Evolutionary conservation across 129 eudicot genomes (phyloP), one percentile per base, ranked within the genome.

Genomic region (Helianthus tuberosus): DNA sequence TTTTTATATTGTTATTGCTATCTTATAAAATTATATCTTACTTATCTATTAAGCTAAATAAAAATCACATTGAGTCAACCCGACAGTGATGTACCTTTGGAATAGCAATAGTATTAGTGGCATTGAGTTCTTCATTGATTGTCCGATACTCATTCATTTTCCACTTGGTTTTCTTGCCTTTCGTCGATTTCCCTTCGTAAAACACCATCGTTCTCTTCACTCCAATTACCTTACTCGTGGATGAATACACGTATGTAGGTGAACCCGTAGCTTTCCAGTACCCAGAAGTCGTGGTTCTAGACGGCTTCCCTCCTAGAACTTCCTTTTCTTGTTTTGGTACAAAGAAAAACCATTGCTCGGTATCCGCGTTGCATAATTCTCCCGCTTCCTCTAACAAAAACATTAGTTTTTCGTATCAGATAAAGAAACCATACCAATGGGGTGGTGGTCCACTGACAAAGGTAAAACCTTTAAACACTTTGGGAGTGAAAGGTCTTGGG

Each of bases 191-290:
- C n/a, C 96, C 96, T 23, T 59, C 69, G 73, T 90, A 90, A 71
- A 87, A 90, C 29, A 90, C 96, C 96, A 90, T 81, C 23, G 89
- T 81, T 72, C 73, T 87, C 84, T 87, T 90, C 44, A 81, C 72
- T 25, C 96, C 96, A 1, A 90, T 87, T 36, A 87, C 84, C 58
- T 57, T 75, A 32, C 49, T 77, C 3, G 46, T 53, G 0, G 89
- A 80, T 6, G 96, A 90, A 55, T 82, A 90, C 6, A 90, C 87
- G 50, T 83, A 79, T 10, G 74, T 71, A 1, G 96, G 96, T 0
- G 93, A 90, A 2, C 96, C 96, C 0, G 96, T 90, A 5, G 96
- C 91, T 70, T 90, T 90, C 96, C 93, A 87, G 54, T 87, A 90
- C 15, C 96, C 96, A 11, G 87, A 59, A 36, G 63, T 36, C 0